Conservation (phyloP, 2,329 filamentous ascomycete species). For the Berkeleyomyces basicola region DNA sequence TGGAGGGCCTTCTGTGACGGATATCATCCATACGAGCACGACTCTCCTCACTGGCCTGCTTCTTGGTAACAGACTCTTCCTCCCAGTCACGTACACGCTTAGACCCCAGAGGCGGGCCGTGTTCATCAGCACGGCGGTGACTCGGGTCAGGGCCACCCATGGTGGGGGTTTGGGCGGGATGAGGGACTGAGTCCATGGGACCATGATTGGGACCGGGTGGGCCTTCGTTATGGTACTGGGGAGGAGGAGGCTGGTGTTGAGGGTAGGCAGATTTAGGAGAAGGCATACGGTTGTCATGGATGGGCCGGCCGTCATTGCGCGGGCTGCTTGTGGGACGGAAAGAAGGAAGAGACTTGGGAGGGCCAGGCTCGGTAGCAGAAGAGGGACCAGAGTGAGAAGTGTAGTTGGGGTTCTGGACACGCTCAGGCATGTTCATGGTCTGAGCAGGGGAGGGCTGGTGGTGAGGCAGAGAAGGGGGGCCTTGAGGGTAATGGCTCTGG, state of each 20-base stretch:
- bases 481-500: conserved; percentile 25
- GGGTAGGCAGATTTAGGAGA: conserved; percentile 81
- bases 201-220: conserved; percentile 26
- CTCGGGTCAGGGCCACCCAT: conserved; percentile 47
- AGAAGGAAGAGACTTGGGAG: conserved; percentile 30
- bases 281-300: conserved; percentile 72
- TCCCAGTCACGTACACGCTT: conserved; percentile 93
- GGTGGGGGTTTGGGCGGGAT: conserved; percentile 22
- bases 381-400: conserved; percentile 29
- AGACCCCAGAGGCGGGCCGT: conserved; percentile 61
- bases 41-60: conserved; percentile 75
- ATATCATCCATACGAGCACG: conserved; percentile 75
- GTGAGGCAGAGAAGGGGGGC: conserved; percentile 14
- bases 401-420: conserved; percentile 44
- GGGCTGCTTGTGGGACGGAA: conserved; percentile 62
- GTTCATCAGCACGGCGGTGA: conserved; percentile 44
- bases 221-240: conserved; percentile 48
- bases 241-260: conserved; percentile 44
- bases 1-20: conserved; percentile 60
- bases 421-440: conserved; percentile 22
- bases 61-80: conserved; percentile 62
- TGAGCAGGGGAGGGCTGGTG: conserved; percentile 22
- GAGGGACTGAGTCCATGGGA: conserved; percentile 49
- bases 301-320: conserved; percentile 64
- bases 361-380: conserved; percentile 11